These are phyloP conservation scores for Zygosaccharomyces gambellarensis DNA, from an alignment of 805 yeast species.

Conservation along the genomic window DNA sequence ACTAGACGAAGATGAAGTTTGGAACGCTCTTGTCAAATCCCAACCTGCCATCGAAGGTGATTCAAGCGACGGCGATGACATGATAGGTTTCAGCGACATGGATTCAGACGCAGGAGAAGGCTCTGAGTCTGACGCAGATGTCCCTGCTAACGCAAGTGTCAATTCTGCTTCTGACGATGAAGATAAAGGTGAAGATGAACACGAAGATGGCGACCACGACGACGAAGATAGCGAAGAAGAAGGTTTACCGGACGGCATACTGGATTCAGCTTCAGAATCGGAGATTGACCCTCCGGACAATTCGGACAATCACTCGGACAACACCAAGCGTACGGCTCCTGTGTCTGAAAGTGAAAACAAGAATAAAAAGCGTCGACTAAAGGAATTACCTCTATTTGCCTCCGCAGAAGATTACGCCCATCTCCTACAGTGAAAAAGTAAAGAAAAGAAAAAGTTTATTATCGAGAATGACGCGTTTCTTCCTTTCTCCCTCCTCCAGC, in stretches of 20 bases:
- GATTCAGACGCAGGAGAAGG: slow-evolving; percentile 24
- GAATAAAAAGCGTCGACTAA: slow-evolving; percentile 51
- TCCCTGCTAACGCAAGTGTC: neutral
- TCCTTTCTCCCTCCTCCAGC: neutral
- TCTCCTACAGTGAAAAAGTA: slow-evolving; percentile 5
- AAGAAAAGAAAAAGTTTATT: no score
- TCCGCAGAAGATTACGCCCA: slow-evolving; percentile 78
- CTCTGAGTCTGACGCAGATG: slow-evolving; percentile 28
- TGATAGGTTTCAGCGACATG: slow-evolving; percentile 39
- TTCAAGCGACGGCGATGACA: slow-evolving; percentile 34
- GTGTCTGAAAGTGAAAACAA: slow-evolving; percentile 20
- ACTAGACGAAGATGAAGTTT: slow-evolving; percentile 65
- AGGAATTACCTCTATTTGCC: slow-evolving; percentile 77
- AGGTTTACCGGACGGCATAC: slow-evolving; percentile 33
- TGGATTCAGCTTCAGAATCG: slow-evolving; percentile 18
- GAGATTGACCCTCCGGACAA: slow-evolving; percentile 3
- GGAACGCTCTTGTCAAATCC: slow-evolving; percentile 73
- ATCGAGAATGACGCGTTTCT: no score
- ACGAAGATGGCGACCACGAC: slow-evolving; percentile 34
- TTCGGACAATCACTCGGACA: slow-evolving; percentile 2
- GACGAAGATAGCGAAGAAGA: slow-evolving; percentile 30
- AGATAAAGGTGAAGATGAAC: slow-evolving; percentile 32
- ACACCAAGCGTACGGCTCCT: slow-evolving; percentile 22
- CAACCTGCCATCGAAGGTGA: slow-evolving; percentile 66
- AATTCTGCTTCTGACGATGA: slow-evolving; percentile 15